Evolutionary conservation across 2,329 filamentous ascomycete genomes (phyloP).

Genomic region (Xylariomycetidae sp.): DNA sequence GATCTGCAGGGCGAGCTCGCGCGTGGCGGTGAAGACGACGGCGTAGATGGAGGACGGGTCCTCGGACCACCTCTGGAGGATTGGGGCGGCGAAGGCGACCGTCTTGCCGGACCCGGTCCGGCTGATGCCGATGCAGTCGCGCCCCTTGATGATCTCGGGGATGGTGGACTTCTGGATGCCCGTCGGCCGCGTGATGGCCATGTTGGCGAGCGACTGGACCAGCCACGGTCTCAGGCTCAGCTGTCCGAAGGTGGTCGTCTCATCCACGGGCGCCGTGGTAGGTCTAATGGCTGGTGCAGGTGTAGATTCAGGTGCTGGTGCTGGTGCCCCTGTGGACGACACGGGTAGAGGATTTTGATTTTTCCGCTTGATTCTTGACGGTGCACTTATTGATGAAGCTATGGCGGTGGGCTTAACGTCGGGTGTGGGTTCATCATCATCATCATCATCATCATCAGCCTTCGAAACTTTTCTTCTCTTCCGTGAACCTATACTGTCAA

Average conservation of each 20-base stretch:
- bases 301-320: neutral
- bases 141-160: slow-evolving; percentile 82
- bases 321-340: too few species aligned
- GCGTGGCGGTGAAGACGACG: slow-evolving; percentile 82
- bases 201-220: slow-evolving; percentile 67
- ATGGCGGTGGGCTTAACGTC: slow-evolving; percentile 22
- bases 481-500: slow-evolving; percentile 34
- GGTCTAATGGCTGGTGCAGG: slow-evolving; percentile 39
- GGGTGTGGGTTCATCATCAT: slow-evolving; percentile 23
- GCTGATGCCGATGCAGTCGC: slow-evolving; percentile 92
- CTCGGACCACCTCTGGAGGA: slow-evolving; percentile 87
- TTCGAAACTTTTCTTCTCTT: slow-evolving; percentile 31
- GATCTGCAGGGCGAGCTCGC: slow-evolving; percentile 91
- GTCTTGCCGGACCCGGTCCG: slow-evolving; percentile 97
- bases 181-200: slow-evolving; percentile 83
- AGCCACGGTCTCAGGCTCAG: slow-evolving; percentile 82
- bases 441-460: too few species aligned
- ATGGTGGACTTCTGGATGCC: slow-evolving; percentile 92
- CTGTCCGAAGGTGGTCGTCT: slow-evolving; percentile 63
- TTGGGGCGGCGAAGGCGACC: slow-evolving; percentile 89
- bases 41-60: slow-evolving; percentile 91
- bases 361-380: slow-evolving; percentile 48
- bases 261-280: slow-evolving; percentile 47
- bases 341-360: too few species aligned
- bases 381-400: slow-evolving; percentile 42